Evolutionary conservation across 2,329 filamentous ascomycete species (phyloP).

Genomic region (Sarocladium brachiariae): DNA sequence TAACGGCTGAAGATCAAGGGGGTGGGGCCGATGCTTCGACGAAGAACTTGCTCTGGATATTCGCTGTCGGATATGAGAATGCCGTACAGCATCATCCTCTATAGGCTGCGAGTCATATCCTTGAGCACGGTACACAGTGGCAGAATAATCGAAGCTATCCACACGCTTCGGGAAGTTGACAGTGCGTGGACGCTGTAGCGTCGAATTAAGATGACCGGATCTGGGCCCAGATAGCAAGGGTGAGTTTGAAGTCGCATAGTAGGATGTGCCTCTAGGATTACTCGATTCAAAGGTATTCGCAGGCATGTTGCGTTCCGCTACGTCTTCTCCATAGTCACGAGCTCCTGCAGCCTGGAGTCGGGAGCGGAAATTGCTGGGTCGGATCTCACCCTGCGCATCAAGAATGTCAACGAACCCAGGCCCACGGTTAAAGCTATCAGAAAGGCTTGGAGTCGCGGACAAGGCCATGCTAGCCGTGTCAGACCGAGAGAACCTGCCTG

Average conservation of each 20-base stretch:
- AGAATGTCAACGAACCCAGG: slow-evolving; percentile 44
- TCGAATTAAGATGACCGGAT: not conserved
- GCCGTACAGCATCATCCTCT: not conserved
- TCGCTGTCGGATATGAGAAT: not conserved
- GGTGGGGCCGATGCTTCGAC: not conserved
- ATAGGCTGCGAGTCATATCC: not conserved
- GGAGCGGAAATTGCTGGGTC: slow-evolving; percentile 39
- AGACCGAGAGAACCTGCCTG: not conserved
- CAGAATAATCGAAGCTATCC: not conserved
- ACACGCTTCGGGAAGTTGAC: not conserved
- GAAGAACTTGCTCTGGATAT: not conserved
- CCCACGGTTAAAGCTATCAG: slow-evolving; percentile 2
- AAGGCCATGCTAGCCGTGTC: not conserved
- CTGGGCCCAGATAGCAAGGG: not conserved
- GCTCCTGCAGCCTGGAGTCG: slow-evolving; percentile 43
- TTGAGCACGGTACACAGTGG: not conserved
- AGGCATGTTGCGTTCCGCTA: slow-evolving; percentile 53
- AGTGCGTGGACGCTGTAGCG: not conserved
- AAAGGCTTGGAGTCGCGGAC: not conserved
- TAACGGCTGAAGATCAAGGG: not conserved
- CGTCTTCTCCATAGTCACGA: slow-evolving; percentile 56
- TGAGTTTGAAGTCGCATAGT: slow-evolving; percentile 19
- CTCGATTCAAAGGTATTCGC: slow-evolving; percentile 27
- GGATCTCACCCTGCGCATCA: slow-evolving; percentile 49
- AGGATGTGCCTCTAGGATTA: slow-evolving; percentile 27